A percentile compares a stretch with the other conserved stretches of the same genome.
phyloP scores from a whole-genome alignment of 345 rosid genomes.

The Lumnitzera littorea region DNA sequence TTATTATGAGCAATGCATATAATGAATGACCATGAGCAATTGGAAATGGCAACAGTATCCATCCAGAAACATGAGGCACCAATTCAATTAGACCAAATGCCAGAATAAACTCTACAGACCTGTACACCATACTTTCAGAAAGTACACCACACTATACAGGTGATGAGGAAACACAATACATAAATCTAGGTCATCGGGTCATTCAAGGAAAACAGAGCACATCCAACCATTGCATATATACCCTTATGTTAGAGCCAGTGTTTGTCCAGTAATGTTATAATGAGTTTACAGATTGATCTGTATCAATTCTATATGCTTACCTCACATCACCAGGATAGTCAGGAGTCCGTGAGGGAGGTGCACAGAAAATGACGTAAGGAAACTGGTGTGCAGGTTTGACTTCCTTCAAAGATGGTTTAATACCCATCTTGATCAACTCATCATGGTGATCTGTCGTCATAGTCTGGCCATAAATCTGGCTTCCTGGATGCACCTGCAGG shows the following conservation, averaged over 20 bases:
- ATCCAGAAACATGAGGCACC: too few species aligned
- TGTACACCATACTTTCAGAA: too few species aligned
- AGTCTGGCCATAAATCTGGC: conserved; percentile 80
- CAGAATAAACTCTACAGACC: too few species aligned
- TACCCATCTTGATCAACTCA: conserved; percentile 69
- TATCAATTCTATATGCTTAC: conserved; percentile 22
- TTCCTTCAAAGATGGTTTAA: conserved; percentile 62
- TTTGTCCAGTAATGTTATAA: background rate
- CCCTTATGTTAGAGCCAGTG: background rate
- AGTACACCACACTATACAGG: too few species aligned
- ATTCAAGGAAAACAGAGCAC: too few species aligned
- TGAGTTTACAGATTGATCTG: background rate
- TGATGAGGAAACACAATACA: too few species aligned
- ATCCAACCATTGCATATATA: too few species aligned
- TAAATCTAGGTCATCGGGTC: too few species aligned
- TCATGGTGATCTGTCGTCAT: conserved; percentile 71
- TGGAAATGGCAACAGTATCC: too few species aligned
- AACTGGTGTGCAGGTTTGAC: conserved; percentile 31
- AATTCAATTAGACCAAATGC: too few species aligned
- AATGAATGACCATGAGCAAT: too few species aligned
- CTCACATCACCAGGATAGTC: conserved; percentile 83
- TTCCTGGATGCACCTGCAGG: conserved; percentile 67
- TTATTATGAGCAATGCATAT: too few species aligned
- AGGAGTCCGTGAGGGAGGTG: conserved; percentile 76
- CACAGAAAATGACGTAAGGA: conserved; percentile 84